phyloP scores from a whole-genome alignment of 441 rosid species.

The Croton laevigatus region DNA sequence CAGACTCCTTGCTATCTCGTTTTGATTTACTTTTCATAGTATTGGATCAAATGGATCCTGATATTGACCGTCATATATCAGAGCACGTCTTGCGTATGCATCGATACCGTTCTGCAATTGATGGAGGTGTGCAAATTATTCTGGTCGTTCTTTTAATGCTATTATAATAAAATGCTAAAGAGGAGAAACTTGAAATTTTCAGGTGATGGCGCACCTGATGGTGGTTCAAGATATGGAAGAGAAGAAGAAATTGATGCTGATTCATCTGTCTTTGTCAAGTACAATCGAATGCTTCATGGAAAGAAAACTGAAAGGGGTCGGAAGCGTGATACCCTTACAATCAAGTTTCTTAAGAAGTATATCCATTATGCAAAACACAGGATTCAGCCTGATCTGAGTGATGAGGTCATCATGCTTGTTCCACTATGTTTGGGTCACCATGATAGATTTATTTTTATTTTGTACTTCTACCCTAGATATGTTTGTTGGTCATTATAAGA shows the following conservation, averaged over 20 bases:
- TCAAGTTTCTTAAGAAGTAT: constrained; percentile 87
- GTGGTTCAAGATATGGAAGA: constrained; percentile 58
- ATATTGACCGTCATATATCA: constrained; percentile 81
- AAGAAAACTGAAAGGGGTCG: constrained; percentile 63
- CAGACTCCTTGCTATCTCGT: constrained; percentile 98
- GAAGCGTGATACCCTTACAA: constrained; percentile 75
- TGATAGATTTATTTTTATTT: neutral
- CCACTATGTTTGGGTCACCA: neutral
- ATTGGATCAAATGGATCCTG: constrained; percentile 98
- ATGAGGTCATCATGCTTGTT: constrained; percentile 53
- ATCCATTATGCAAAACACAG: constrained; percentile 98
- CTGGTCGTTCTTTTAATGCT: constrained; percentile 14
- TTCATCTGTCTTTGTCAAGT: constrained; percentile 80
- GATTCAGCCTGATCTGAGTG: constrained; percentile 89
- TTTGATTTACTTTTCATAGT: constrained; percentile 95
- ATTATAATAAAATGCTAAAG: constrained; percentile 19
- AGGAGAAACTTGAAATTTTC: constrained; percentile 24
- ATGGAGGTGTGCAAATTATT: constrained; percentile 55
- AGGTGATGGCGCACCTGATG: constrained; percentile 74
- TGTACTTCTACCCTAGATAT: too few species aligned
- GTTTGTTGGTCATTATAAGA: neutral
- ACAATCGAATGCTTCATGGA: constrained; percentile 88
- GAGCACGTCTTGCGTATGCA: constrained; percentile 98
- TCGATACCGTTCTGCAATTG: constrained; percentile 66
- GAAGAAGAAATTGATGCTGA: constrained; percentile 81